Evolutionary conservation across 371 early-diverging fungal genomes (phyloP).

Genomic region (Paramicrosporidium saccamoebae): DNA sequence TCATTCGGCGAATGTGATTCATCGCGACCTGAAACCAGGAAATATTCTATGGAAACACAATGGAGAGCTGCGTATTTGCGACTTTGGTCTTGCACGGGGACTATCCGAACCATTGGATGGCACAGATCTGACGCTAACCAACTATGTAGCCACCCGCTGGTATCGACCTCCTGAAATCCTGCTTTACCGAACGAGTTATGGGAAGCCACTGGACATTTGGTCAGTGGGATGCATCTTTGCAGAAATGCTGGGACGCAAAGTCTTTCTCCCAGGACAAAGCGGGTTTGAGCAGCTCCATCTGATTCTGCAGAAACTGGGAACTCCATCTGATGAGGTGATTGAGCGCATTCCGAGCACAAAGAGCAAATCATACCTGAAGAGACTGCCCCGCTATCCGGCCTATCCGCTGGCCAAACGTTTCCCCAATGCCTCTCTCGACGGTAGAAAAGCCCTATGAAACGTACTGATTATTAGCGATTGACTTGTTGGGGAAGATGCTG

Average conservation of each 20-base stretch:
- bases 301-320: constrained; percentile 82
- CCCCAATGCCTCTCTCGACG: background rate
- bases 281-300: constrained; percentile 95
- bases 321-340: constrained; percentile 78
- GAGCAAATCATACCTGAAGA: constrained; percentile 1
- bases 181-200: constrained; percentile 67
- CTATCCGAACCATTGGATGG: constrained; percentile 46
- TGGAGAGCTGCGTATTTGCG: constrained; percentile 82
- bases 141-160: constrained; percentile 93
- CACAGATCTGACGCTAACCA: constrained; percentile 69
- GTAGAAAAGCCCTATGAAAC: constrained; percentile 1
- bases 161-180: constrained; percentile 95
- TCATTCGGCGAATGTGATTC: constrained; percentile 90
- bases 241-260: constrained; percentile 63
- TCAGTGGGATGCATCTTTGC: constrained; percentile 91
- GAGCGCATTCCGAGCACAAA: constrained; percentile 19
- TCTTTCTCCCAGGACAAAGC: constrained; percentile 61
- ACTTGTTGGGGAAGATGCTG: constrained; percentile 63
- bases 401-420: constrained; percentile 1
- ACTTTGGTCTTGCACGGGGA: constrained; percentile 77
- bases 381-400: background rate
- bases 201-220: constrained; percentile 93
- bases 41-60: constrained; percentile 89
- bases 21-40: constrained; percentile 88
- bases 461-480: constrained; percentile 23